A percentile compares a stretch with the other conserved stretches of the same genome.
Conservation (phyloP, 768 basidiomycete genomes). For the Hygrocybe punicea region DNA sequence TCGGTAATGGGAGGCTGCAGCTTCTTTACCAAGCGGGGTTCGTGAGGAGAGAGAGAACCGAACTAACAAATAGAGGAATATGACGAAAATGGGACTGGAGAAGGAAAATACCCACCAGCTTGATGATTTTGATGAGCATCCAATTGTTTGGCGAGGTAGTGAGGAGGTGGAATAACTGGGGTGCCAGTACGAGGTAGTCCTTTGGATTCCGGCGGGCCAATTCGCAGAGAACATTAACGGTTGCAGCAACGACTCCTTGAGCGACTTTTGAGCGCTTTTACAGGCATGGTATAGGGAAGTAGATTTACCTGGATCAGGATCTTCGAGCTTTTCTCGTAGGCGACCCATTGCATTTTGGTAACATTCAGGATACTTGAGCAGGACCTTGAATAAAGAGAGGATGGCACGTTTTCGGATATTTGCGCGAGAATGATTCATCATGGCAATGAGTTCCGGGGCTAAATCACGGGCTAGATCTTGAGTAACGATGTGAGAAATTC, state of each 20-base stretch:
- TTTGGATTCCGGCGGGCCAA: slow-evolving; percentile 74
- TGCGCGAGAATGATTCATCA: slow-evolving; percentile 86
- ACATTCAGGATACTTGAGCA: slow-evolving; percentile 80
- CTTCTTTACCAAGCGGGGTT: slow-evolving; percentile 92
- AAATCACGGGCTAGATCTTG: slow-evolving; percentile 90
- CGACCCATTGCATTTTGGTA: slow-evolving; percentile 61
- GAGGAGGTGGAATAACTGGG: slow-evolving; percentile 87
- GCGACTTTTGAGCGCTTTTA: background rate
- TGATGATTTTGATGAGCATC: slow-evolving; percentile 99
- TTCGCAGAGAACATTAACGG: slow-evolving; percentile 93
- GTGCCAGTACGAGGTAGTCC: slow-evolving; percentile 83
- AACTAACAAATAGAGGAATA: slow-evolving; percentile 54
- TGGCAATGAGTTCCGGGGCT: slow-evolving; percentile 74
- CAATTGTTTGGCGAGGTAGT: slow-evolving; percentile 97
- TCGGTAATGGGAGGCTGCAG: slow-evolving; percentile 91
- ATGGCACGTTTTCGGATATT: slow-evolving; percentile 89
- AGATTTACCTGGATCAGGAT: slow-evolving; percentile 62
- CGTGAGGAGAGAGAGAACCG: slow-evolving; percentile 85
- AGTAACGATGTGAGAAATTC: slow-evolving; percentile 80
- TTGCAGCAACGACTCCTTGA: slow-evolving; percentile 86
- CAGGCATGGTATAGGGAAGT: background rate
- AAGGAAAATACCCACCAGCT: slow-evolving; percentile 58
- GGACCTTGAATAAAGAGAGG: slow-evolving; percentile 74
- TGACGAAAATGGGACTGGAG: background rate
- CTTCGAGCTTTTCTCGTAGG: slow-evolving; percentile 77